Percentiles rank a stretch among this genome's conserved stretches.
phyloP scores from a whole-genome alignment of 352 stramenopile species.

The Phytopythium litorale region DNA sequence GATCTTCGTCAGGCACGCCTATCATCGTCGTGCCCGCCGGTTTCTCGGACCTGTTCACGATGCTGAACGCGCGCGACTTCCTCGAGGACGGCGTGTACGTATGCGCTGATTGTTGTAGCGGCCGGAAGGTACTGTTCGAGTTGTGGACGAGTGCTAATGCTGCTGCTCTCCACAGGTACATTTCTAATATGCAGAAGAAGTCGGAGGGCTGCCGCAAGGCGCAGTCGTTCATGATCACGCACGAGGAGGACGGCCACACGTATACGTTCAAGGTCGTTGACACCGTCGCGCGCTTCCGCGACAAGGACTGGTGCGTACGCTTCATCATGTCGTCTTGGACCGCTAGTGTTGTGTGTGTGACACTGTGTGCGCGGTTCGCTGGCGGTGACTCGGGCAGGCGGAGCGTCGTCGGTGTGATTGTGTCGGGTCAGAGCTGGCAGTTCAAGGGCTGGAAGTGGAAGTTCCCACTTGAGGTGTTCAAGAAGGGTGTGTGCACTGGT shows the following conservation, averaged over 20 bases:
- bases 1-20: conserved; percentile 45
- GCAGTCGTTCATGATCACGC: conserved; percentile 76
- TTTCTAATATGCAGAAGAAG: conserved; percentile 87
- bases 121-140: not conserved
- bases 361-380: no score
- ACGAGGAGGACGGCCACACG: conserved; percentile 74
- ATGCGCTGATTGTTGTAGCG: not conserved
- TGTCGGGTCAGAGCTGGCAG: conserved; percentile 88
- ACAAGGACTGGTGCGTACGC: conserved; percentile 79
- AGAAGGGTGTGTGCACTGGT: conserved; percentile 55
- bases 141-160: not conserved
- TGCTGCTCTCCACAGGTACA: conserved; percentile 17
- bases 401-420: conserved; percentile 87
- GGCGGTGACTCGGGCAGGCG: conserved; percentile 34
- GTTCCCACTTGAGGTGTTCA: conserved; percentile 89
- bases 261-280: conserved; percentile 90
- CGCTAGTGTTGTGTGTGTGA: not conserved
- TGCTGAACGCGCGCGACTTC: conserved; percentile 89
- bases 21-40: conserved; percentile 90
- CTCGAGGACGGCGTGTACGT: conserved; percentile 78
- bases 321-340: not conserved
- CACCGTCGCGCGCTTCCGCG: conserved; percentile 76
- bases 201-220: conserved; percentile 72
- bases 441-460: conserved; percentile 94
- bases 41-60: conserved; percentile 84